These are phyloP conservation scores for Cyberlindnera petersonii DNA, from an alignment of 805 yeast genomes.

Conservation along the genomic window DNA sequence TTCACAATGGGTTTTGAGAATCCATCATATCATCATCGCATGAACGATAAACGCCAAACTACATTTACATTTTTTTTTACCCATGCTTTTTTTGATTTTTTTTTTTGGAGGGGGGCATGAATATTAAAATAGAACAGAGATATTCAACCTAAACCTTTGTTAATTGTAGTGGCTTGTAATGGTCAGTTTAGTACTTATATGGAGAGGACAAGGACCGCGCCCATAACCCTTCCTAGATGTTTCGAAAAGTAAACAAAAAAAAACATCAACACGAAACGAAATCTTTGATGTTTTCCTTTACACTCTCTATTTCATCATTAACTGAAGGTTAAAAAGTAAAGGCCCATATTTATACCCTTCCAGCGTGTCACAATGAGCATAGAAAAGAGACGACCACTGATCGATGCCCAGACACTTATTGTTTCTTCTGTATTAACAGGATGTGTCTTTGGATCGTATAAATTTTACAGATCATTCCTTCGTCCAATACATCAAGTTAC, in stretches of 20 bases:
- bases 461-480: conserved; percentile 46
- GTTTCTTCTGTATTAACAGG: conserved; percentile 34
- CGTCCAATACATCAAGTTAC: conserved; percentile 46
- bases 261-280: no score
- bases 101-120: conserved; percentile 6
- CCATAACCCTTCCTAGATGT: no score
- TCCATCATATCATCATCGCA: no score
- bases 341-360: no score
- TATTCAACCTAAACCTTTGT: conserved; percentile 1
- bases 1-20: neutral
- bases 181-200: no score
- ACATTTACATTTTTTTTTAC: conserved; percentile 5
- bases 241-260: no score
- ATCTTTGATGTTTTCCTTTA: no score
- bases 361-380: neutral
- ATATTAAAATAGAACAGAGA: conserved; percentile 1
- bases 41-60: no score
- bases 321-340: no score
- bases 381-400: conserved; percentile 8
- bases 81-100: conserved; percentile 11
- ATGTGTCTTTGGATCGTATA: conserved; percentile 38
- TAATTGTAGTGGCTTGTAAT: no score
- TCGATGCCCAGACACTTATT: conserved; percentile 24
- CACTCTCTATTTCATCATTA: no score
- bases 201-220: no score